Evolutionary conservation across 2,329 filamentous ascomycete genomes (phyloP).

Genomic region (Trichoderma pleuroti): DNA sequence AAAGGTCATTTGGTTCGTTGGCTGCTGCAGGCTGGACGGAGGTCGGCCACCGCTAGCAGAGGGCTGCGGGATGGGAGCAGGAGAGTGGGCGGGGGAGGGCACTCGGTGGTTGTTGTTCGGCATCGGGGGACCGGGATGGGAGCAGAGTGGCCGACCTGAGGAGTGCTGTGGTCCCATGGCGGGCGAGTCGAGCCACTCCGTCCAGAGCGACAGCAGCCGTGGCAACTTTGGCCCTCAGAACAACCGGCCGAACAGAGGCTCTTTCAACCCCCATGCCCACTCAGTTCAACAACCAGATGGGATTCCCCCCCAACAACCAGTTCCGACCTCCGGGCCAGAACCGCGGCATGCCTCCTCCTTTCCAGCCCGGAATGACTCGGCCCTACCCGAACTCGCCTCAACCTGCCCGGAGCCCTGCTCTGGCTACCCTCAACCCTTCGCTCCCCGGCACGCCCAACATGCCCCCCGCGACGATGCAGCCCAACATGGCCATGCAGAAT

Average conservation of each 20-base stretch:
- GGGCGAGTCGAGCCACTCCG: slow-evolving; percentile 80
- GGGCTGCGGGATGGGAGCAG: slow-evolving; percentile 88
- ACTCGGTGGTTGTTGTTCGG: slow-evolving; percentile 60
- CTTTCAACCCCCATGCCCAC: slow-evolving; percentile 42
- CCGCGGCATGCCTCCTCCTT: slow-evolving; percentile 50
- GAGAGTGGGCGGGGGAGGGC: slow-evolving; percentile 80
- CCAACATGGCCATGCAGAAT: slow-evolving; percentile 60
- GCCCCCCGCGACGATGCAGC: slow-evolving; percentile 54
- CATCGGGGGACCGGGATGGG: slow-evolving; percentile 59
- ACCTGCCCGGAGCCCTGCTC: slow-evolving; percentile 62
- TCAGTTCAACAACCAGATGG: slow-evolving; percentile 46
- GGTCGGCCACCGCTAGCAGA: slow-evolving; percentile 81
- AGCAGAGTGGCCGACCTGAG: slow-evolving; percentile 53
- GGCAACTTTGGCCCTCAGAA: slow-evolving; percentile 50
- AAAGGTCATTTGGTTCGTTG: slow-evolving; percentile 69
- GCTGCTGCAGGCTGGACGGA: slow-evolving; percentile 68
- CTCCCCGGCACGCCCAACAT: slow-evolving; percentile 69
- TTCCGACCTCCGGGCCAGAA: slow-evolving; percentile 45
- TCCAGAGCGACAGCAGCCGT: slow-evolving; percentile 55
- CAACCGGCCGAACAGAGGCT: slow-evolving; percentile 47
- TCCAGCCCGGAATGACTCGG: slow-evolving; percentile 38
- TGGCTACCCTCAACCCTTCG: slow-evolving; percentile 61
- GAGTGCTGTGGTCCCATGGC: slow-evolving; percentile 64
- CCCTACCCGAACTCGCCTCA: slow-evolving; percentile 60
- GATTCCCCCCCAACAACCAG: slow-evolving; percentile 43